Evolutionary conservation across 768 basidiomycete species (phyloP).

Genomic region (Suillus occidentalis): DNA sequence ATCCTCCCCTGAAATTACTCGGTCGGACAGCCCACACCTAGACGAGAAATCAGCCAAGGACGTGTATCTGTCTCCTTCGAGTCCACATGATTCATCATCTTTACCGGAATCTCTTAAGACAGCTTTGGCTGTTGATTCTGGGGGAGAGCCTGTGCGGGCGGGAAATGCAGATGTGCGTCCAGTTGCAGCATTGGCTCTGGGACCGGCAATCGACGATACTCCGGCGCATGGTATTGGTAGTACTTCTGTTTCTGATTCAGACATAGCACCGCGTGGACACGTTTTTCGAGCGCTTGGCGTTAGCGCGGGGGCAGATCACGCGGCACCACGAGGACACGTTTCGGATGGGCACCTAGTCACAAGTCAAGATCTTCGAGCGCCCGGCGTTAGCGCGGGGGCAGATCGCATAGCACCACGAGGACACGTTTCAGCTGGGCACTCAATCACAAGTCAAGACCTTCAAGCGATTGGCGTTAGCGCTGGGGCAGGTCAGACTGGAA

Average conservation of each 20-base stretch:
- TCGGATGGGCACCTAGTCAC: not conserved
- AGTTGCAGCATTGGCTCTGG: not conserved
- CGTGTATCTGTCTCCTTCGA: not conserved
- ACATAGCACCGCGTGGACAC: not conserved
- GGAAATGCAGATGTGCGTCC: not conserved
- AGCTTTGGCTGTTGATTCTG: not conserved
- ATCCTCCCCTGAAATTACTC: not conserved
- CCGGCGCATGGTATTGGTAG: not conserved
- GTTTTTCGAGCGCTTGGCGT: not conserved
- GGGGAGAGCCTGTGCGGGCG: not conserved
- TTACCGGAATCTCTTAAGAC: not conserved
- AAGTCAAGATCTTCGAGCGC: not conserved
- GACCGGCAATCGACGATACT: not conserved
- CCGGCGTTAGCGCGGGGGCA: not conserved
- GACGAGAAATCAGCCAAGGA: conserved; percentile 1
- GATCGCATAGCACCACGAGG: no score
- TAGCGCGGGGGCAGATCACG: not conserved
- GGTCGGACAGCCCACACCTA: not conserved
- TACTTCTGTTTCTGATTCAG: not conserved
- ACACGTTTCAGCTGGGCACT: not conserved
- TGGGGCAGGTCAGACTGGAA: not conserved
- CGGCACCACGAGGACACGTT: no score
- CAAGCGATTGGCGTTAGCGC: not conserved
- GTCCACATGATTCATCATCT: not conserved
- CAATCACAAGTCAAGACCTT: not conserved